Conservation (phyloP, 192 early-diverging fungal genomes). For the Coemansia aciculifera region DNA sequence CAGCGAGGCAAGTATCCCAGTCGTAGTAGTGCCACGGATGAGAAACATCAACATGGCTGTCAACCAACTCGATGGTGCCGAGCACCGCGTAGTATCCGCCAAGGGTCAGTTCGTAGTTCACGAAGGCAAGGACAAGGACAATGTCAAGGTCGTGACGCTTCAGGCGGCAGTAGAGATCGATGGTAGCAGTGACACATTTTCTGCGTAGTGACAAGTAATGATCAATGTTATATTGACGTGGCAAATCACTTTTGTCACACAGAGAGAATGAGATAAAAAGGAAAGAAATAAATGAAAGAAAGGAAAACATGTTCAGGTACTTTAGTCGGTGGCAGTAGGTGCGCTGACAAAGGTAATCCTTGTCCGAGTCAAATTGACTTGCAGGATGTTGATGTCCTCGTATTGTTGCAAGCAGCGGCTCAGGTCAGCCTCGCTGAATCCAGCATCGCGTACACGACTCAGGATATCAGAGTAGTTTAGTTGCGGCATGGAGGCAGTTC, state of each 20-base stretch:
- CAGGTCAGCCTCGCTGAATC: conserved; percentile 77
- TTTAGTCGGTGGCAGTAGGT: conserved; percentile 2
- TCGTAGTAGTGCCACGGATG: conserved; percentile 23
- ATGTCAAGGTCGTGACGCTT: conserved; percentile 46
- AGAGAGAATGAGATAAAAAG: background rate
- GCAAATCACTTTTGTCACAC: background rate
- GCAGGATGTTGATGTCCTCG: conserved; percentile 73
- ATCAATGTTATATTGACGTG: background rate
- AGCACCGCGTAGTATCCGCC: background rate
- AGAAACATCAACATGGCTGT: background rate
- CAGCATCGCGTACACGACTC: conserved; percentile 71
- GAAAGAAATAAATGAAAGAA: background rate
- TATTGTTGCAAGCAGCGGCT: conserved; percentile 72
- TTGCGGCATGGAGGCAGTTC: conserved; percentile 40
- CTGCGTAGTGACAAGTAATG: background rate
- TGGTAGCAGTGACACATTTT: background rate
- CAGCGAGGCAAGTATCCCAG: conserved; percentile 38
- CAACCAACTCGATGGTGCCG: background rate
- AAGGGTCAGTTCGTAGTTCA: conserved; percentile 38
- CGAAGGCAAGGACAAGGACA: conserved; percentile 54
- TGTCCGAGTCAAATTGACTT: conserved; percentile 61
- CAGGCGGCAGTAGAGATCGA: conserved; percentile 10
- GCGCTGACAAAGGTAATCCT: conserved; percentile 56
- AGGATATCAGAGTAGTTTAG: conserved; percentile 64
- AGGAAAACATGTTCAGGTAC: background rate